A percentile compares a stretch with the other conserved stretches of the same genome.
Evolutionary conservation across 2,329 filamentous ascomycete species (phyloP).

Genomic region (Hypocrella siamensis): DNA sequence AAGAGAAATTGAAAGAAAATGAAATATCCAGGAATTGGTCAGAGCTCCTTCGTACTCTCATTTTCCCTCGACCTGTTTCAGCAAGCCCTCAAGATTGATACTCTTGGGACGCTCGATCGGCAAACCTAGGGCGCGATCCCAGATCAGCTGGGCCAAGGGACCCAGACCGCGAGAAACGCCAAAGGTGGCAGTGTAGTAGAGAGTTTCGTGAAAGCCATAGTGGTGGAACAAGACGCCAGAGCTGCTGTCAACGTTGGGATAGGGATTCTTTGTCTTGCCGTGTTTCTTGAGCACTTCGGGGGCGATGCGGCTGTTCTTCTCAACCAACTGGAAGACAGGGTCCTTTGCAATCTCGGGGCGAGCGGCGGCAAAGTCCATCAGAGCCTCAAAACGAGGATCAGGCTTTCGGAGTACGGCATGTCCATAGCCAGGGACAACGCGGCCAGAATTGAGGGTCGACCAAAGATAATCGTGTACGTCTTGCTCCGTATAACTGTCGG

Average conservation of each 20-base stretch:
- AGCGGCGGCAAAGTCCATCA: constrained; percentile 86
- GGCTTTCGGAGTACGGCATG: constrained; percentile 94
- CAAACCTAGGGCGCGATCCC: constrained; percentile 84
- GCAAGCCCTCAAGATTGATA: constrained; percentile 77
- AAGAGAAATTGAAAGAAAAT: no score
- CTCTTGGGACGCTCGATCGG: constrained; percentile 98
- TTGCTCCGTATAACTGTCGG: constrained; percentile 58
- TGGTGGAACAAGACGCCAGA: constrained; percentile 95
- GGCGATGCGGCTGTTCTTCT: constrained; percentile 83
- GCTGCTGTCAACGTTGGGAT: constrained; percentile 88
- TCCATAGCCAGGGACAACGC: constrained; percentile 88
- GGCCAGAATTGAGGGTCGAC: constrained; percentile 82
- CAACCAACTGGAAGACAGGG: constrained; percentile 85
- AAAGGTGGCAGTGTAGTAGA: constrained; percentile 77
- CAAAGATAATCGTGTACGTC: constrained; percentile 85
- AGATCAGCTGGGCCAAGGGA: constrained; percentile 84
- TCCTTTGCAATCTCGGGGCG: constrained; percentile 74
- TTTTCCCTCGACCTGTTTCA: constrained; percentile 45
- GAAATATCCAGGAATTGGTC: no score
- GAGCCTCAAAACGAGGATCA: constrained; percentile 86
- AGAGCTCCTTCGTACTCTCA: constrained; percentile 10
- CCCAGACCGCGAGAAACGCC: constrained; percentile 60
- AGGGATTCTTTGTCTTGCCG: constrained; percentile 96
- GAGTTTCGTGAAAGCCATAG: constrained; percentile 91
- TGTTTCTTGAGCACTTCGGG: constrained; percentile 84